Conservation (phyloP, 768 basidiomycete species). For the Lactarius akahatsu region DNA sequence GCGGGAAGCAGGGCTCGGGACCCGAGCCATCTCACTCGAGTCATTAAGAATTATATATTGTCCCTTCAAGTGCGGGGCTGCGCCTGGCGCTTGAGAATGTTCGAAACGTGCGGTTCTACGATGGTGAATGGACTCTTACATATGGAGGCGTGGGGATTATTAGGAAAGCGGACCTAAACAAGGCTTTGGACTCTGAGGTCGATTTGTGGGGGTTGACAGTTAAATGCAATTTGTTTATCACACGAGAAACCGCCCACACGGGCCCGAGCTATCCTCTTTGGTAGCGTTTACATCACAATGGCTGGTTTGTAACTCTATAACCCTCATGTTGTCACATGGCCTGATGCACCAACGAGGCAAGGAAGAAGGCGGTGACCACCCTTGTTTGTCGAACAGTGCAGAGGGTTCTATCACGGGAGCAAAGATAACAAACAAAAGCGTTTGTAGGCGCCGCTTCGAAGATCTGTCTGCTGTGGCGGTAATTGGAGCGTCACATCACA, state of each 20-base stretch:
- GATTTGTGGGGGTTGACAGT: neutral
- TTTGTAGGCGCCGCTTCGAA: too few species aligned
- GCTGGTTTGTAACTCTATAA: too few species aligned
- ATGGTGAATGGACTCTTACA: neutral
- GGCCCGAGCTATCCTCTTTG: neutral
- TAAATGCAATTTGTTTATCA: neutral
- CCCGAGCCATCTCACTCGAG: neutral
- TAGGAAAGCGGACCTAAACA: neutral
- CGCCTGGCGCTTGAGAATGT: neutral
- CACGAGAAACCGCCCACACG: neutral
- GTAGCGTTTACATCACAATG: too few species aligned
- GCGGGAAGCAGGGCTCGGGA: neutral
- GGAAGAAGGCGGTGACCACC: neutral
- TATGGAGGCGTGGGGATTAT: neutral
- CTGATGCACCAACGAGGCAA: neutral
- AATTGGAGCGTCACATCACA: neutral
- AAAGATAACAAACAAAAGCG: neutral
- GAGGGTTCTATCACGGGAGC: neutral
- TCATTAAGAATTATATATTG: neutral
- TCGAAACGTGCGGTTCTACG: neutral
- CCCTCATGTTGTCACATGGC: too few species aligned
- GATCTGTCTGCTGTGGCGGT: too few species aligned
- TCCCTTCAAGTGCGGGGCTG: neutral
- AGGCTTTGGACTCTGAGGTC: neutral
- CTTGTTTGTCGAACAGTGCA: neutral